These are phyloP conservation scores for Solanum sejunctum DNA, from an alignment of 257 asterid genomes.

Conservation along the genomic window DNA sequence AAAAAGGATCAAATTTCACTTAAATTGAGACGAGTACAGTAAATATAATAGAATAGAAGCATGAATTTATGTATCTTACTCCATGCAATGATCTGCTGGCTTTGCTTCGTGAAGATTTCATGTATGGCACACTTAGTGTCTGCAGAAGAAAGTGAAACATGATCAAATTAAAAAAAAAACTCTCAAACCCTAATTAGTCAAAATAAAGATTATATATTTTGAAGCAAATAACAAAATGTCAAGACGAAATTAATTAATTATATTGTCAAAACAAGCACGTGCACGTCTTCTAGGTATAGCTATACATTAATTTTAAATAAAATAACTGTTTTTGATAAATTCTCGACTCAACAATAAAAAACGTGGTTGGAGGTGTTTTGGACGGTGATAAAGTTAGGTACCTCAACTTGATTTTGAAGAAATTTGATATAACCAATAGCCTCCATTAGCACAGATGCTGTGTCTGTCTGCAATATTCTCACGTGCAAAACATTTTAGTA, in stretches of 20 bases:
- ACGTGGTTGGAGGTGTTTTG: neutral
- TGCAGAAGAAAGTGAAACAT: slow-evolving; percentile 10
- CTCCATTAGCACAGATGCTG: slow-evolving; percentile 96
- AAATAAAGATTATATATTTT: neutral
- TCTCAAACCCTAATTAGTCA: neutral
- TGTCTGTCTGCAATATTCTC: slow-evolving; percentile 75
- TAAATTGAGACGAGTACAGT: neutral
- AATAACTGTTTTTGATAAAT: too few relatives aligned
- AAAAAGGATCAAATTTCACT: neutral
- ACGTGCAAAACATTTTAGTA: slow-evolving; percentile 3
- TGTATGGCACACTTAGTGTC: slow-evolving; percentile 82
- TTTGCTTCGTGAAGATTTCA: slow-evolving; percentile 62
- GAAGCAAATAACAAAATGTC: neutral
- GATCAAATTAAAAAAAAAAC: neutral
- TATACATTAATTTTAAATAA: too few relatives aligned
- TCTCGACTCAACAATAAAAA: too few relatives aligned
- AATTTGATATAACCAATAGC: slow-evolving; percentile 94
- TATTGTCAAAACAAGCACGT: neutral
- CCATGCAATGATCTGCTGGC: slow-evolving; percentile 28
- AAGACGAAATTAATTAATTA: neutral
- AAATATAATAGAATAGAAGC: neutral
- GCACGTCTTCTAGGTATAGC: neutral
- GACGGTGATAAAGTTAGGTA: slow-evolving; percentile 3
- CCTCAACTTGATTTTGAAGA: slow-evolving; percentile 87
- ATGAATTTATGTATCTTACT: slow-evolving; percentile 24